Conservation (phyloP, 1,284 basidiomycete genomes). For the Gyrodon tennesseensis region DNA sequence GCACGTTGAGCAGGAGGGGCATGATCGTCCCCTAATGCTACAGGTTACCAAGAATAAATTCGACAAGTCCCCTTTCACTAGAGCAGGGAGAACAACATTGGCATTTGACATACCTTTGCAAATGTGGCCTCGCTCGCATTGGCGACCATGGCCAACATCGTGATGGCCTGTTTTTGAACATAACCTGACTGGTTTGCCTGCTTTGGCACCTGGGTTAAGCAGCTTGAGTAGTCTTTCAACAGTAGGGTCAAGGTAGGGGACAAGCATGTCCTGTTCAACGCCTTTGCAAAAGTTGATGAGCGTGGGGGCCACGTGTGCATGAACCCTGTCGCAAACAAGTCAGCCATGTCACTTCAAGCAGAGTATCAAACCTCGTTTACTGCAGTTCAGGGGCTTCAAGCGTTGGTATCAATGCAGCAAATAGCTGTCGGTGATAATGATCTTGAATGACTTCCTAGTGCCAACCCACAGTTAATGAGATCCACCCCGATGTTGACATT, state of each 20-base stretch:
- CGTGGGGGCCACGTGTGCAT: slow-evolving; percentile 79
- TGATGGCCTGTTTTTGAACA: slow-evolving; percentile 82
- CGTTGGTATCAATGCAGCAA: slow-evolving; percentile 68
- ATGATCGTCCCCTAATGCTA: slow-evolving; percentile 75
- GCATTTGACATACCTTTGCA: slow-evolving; percentile 52
- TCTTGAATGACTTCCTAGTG: slow-evolving; percentile 72
- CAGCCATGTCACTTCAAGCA: slow-evolving; percentile 1
- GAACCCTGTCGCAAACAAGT: slow-evolving; percentile 56
- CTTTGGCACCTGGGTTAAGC: slow-evolving; percentile 53
- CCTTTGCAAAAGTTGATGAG: slow-evolving; percentile 90
- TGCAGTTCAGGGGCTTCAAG: slow-evolving; percentile 74
- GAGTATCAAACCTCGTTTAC: slow-evolving; percentile 45
- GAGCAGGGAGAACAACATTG: too few relatives aligned
- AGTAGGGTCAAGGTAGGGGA: slow-evolving; percentile 75
- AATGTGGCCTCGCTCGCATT: slow-evolving; percentile 76
- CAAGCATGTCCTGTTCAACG: slow-evolving; percentile 66
- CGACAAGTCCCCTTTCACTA: not conserved
- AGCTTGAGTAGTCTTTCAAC: slow-evolving; percentile 69
- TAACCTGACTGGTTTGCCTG: slow-evolving; percentile 53
- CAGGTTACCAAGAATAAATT: not conserved
- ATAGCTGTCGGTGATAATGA: slow-evolving; percentile 64
- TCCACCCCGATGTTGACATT: not conserved
- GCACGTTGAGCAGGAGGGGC: slow-evolving; percentile 70
- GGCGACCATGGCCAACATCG: slow-evolving; percentile 81
- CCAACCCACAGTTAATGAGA: not conserved